Conservation (phyloP, 305 asterid genomes). For the Fraxinus sp. region DNA sequence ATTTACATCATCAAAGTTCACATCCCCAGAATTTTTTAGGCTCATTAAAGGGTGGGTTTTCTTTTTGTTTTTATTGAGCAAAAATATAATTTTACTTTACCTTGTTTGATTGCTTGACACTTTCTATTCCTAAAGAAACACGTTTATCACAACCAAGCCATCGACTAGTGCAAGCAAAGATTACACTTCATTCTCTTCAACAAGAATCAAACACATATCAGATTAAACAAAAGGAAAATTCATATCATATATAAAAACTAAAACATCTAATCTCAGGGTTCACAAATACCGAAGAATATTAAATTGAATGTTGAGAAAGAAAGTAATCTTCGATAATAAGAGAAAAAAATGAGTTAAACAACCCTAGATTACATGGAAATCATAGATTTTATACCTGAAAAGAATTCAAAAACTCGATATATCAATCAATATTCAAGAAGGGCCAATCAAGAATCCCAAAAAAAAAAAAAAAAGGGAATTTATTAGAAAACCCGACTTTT, state of each 20-base stretch:
- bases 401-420: neutral
- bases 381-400: neutral
- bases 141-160: conserved; percentile 29
- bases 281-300: neutral
- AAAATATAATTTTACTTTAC: conserved; percentile 15
- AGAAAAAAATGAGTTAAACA: neutral
- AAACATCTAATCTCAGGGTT: neutral
- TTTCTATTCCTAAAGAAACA: conserved; percentile 23
- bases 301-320: neutral
- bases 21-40: conserved; percentile 7
- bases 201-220: conserved; percentile 25
- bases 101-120: conserved; percentile 36
- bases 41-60: neutral
- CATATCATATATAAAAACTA: neutral
- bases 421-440: neutral
- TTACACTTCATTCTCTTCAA: conserved; percentile 23
- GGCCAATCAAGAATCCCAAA: neutral
- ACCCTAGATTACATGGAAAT: neutral
- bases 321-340: neutral
- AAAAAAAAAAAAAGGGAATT: neutral
- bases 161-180: conserved; percentile 34
- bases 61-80: conserved; percentile 1
- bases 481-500: neutral
- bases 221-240: neutral
- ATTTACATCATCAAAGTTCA: neutral